These are phyloP conservation scores for Drechmeria coniospora DNA, from an alignment of 2,329 filamentous ascomycete genomes.

Conservation along the genomic window DNA sequence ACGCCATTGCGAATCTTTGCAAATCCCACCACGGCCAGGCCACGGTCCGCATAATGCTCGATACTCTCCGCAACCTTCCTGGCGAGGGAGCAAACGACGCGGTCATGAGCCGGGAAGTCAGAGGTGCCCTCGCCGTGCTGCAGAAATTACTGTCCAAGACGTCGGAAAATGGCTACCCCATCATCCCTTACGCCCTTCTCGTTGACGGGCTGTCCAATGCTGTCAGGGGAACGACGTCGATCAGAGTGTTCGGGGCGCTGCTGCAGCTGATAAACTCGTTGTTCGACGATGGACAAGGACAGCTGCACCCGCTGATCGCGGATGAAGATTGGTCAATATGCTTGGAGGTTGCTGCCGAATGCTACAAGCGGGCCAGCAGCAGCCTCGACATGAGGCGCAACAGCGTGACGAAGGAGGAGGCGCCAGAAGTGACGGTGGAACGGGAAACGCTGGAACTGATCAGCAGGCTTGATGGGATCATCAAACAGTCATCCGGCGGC, in stretches of 20 bases:
- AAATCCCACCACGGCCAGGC: slow-evolving; percentile 59
- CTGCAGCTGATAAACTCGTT: slow-evolving; percentile 39
- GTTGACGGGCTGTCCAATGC: slow-evolving; percentile 41
- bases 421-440: slow-evolving; percentile 21
- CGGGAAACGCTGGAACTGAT: slow-evolving; percentile 30
- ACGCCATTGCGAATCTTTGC: slow-evolving; percentile 53
- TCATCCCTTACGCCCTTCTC: slow-evolving; percentile 41
- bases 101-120: slow-evolving; percentile 38
- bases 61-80: slow-evolving; percentile 38
- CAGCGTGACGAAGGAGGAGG: slow-evolving; percentile 11
- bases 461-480: slow-evolving; percentile 31
- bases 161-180: slow-evolving; percentile 42
- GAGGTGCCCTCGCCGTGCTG: slow-evolving; percentile 47
- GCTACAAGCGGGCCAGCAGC: slow-evolving; percentile 22
- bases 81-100: slow-evolving; percentile 30
- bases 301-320: slow-evolving; percentile 38
- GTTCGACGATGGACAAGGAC: slow-evolving; percentile 35
- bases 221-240: slow-evolving; percentile 26
- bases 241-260: slow-evolving; percentile 29
- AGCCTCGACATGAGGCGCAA: slow-evolving; percentile 10
- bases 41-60: slow-evolving; percentile 49
- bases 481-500: slow-evolving; percentile 28
- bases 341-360: slow-evolving; percentile 42
- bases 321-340: slow-evolving; percentile 53
- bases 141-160: slow-evolving; percentile 47